Evolutionary conservation across 805 yeast genomes (phyloP), one percentile per base, ranked within the genome.

Genomic region (Candida adriatica): DNA sequence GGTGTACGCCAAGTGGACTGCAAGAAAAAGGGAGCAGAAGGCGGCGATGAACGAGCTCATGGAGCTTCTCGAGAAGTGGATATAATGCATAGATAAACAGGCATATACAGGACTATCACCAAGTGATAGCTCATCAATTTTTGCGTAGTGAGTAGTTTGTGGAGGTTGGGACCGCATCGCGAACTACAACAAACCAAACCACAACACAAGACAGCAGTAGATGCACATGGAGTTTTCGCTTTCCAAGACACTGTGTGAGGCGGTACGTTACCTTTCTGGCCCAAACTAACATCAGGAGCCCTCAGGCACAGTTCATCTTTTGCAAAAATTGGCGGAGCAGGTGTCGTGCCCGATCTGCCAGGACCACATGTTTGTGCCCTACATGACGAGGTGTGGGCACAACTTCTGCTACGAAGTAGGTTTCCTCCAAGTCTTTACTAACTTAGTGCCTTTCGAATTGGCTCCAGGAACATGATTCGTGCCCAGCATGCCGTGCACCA

Each of bases 311-410:
- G n/a, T n/a, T n/a, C n/a, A n/a, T n/a, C n/a, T n/a, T n/a, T n/a
- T n/a, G n/a, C n/a, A n/a, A n/a, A n/a, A n/a, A n/a, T 23, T 57
- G 5, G 26, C 53, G 10, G 60, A 58, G 10, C 49, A 56, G 16
- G 35, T 58, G 6, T 30, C 48, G 20, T 82, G 92, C 49, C 64
- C 79, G 6, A 66, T 82, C 8, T 82, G 92, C 47, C 75, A 78
- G 21, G 90, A 81, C 31, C 56, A 70, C 30, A 74, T 81, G 80
- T 68, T 64, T 40, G 68, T 69, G 2, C 90, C 92, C 2, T 72
- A 75, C 45, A 59, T 73, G 44, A 61, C 75, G 0, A 53, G 62
- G 9, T 82, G 92, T 58, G 90, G 90, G 3, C 92, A 82, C 49
- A 70, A 80, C 18, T 80, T 74, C 44, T 82, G 90, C 53, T 81